Conservation (phyloP, 2,329 filamentous ascomycete genomes). For the Diaporthe velutina region DNA sequence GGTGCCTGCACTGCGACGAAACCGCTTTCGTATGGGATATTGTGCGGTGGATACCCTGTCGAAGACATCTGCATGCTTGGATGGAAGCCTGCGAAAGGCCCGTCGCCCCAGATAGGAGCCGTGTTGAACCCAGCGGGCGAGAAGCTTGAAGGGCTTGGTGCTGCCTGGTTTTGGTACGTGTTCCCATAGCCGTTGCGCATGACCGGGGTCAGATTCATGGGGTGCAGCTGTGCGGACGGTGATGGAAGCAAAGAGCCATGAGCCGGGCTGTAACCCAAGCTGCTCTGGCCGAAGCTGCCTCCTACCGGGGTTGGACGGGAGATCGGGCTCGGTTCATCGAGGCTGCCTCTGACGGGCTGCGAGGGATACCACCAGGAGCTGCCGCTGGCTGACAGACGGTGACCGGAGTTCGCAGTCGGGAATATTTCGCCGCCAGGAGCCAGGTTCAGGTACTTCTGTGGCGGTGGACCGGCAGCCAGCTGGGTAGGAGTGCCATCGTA, state of each 20-base stretch:
- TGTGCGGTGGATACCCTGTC: constrained; percentile 51
- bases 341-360: constrained; percentile 24
- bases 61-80: constrained; percentile 44
- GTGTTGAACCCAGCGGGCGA: constrained; percentile 53
- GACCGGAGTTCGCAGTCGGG: constrained; percentile 44
- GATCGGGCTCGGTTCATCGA: constrained; percentile 27
- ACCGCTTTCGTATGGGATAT: constrained; percentile 49
- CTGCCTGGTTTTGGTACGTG: constrained; percentile 48
- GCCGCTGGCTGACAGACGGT: constrained; percentile 37
- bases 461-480: constrained; percentile 79
- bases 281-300: constrained; percentile 30
- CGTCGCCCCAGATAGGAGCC: constrained; percentile 54
- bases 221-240: constrained; percentile 43
- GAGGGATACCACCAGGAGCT: constrained; percentile 44
- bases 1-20: constrained; percentile 49
- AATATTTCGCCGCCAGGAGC: constrained; percentile 62
- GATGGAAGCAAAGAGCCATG: constrained; percentile 36
- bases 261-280: constrained; percentile 34
- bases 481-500: constrained; percentile 88
- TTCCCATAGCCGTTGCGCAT: constrained; percentile 34
- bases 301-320: constrained; percentile 20
- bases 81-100: constrained; percentile 46
- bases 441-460: constrained; percentile 86
- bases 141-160: constrained; percentile 54
- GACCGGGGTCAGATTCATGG: constrained; percentile 24